Conservation (phyloP, 768 basidiomycete species). For the Kwoniella botswanensis region DNA sequence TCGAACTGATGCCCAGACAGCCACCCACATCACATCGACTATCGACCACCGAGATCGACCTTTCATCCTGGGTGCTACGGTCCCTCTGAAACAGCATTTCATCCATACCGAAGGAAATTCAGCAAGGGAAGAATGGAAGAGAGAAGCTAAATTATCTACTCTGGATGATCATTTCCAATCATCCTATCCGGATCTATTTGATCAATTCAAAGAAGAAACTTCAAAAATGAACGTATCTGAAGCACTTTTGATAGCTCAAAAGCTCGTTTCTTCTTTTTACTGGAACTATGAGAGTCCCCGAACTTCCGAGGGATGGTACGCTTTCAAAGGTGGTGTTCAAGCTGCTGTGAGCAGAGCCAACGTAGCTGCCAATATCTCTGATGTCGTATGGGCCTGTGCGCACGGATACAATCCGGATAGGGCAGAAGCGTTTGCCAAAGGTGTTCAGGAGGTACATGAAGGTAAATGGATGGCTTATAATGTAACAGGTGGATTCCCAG, state of each 20-base stretch:
- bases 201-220: slow-evolving; percentile 18
- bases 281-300: slow-evolving; percentile 28
- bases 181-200: slow-evolving; percentile 20
- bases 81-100: slow-evolving; percentile 57
- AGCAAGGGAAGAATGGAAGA: slow-evolving; percentile 70
- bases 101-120: slow-evolving; percentile 70
- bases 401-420: slow-evolving; percentile 3
- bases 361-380: slow-evolving; percentile 11
- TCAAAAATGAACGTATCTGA: slow-evolving; percentile 24
- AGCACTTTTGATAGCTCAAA: slow-evolving; percentile 20
- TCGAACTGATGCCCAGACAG: slow-evolving; percentile 88
- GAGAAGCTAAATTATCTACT: slow-evolving; percentile 46
- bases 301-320: slow-evolving; percentile 28
- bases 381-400: slow-evolving; percentile 30
- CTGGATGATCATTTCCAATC: slow-evolving; percentile 35
- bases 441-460: slow-evolving; percentile 21
- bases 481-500: slow-evolving; percentile 22
- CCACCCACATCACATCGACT: slow-evolving; percentile 79
- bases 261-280: slow-evolving; percentile 30
- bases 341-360: slow-evolving; percentile 26
- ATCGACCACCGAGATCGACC: slow-evolving; percentile 80
- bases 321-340: slow-evolving; percentile 32
- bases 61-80: slow-evolving; percentile 60
- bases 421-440: slow-evolving; percentile 17
- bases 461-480: slow-evolving; percentile 41